Percentiles rank a stretch among this genome's conserved stretches.
Conservation (phyloP, 2,329 filamentous ascomycete species). For the Tolypocladium album region DNA sequence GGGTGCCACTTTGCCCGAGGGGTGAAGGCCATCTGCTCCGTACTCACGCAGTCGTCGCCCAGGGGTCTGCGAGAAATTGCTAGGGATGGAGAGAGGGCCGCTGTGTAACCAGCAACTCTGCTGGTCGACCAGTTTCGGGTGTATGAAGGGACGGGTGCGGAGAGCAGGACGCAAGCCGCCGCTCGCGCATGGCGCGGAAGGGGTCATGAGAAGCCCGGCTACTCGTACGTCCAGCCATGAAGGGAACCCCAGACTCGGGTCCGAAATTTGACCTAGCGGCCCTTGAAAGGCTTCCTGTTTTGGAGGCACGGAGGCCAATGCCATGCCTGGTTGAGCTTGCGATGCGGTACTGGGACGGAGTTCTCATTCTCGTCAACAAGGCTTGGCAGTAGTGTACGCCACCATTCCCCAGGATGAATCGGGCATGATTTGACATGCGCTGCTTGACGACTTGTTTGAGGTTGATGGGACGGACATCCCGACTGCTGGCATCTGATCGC, state of each 20-base stretch:
- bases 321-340: not conserved
- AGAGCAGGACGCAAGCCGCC: not conserved
- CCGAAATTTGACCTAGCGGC: not conserved
- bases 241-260: not conserved
- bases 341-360: not conserved
- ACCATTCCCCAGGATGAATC: not conserved
- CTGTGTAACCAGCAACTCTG: not conserved
- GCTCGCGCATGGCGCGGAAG: not conserved
- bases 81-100: not conserved
- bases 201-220: not conserved
- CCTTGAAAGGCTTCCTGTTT: not conserved
- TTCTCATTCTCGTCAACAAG: not conserved
- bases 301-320: not conserved
- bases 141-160: not conserved
- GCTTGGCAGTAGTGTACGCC: not conserved
- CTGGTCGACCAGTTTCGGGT: not conserved
- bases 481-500: conserved; percentile 27
- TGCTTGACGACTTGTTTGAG: conserved; percentile 32
- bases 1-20: not conserved
- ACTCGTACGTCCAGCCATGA: not conserved
- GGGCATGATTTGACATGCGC: not conserved
- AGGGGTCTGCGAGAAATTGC: not conserved
- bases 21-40: not conserved
- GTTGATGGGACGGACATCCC: conserved; percentile 31
- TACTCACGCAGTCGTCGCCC: not conserved